phyloP scores from a whole-genome alignment of 2,329 filamentous ascomycete species.

The Cryphonectria japonica region DNA sequence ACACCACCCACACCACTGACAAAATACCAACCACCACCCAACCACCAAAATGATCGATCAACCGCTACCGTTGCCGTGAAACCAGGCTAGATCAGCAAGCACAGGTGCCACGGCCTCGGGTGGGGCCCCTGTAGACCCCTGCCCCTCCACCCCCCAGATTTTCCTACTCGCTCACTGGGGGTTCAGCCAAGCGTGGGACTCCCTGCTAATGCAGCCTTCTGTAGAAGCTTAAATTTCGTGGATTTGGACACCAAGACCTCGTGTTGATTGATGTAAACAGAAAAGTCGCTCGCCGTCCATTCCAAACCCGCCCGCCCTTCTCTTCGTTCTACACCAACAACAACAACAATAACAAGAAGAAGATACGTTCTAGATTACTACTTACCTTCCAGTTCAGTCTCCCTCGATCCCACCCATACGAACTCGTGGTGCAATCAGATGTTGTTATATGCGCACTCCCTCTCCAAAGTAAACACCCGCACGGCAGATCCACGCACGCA shows the following conservation, averaged over 20 bases:
- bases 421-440: not conserved
- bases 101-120: not conserved
- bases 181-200: not conserved
- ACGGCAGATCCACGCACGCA: not conserved
- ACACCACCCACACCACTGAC: not conserved
- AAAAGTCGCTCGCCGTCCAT: not conserved
- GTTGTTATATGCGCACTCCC: not conserved
- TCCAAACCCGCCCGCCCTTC: not conserved
- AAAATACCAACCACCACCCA: not conserved
- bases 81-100: constrained; percentile 20
- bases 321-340: not conserved
- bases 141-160: not conserved
- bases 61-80: constrained; percentile 22
- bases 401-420: not conserved
- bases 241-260: not conserved
- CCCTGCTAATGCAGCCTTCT: constrained; percentile 3
- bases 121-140: constrained; percentile 10
- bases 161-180: not conserved
- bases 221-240: not conserved
- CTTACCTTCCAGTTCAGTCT: not conserved
- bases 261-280: not conserved
- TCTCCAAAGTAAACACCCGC: not conserved
- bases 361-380: not conserved
- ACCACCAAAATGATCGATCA: not conserved
- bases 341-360: not conserved